Evolutionary conservation across 495 filamentous ascomycete species (phyloP).

Genomic region (Amphirosellinia nigrospora): DNA sequence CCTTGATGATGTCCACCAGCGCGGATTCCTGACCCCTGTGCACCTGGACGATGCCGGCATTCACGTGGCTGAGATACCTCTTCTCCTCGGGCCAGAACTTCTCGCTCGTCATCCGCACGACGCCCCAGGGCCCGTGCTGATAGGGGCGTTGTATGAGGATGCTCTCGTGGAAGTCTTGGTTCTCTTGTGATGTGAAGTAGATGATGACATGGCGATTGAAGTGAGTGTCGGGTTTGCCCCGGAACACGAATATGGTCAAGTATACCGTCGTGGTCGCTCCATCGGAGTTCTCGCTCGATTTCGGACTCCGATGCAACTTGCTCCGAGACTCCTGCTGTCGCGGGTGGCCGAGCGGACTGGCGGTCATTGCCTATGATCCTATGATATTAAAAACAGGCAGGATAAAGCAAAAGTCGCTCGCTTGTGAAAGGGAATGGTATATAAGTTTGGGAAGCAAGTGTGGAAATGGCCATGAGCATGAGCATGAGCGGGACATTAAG

Average conservation of each 20-base stretch:
- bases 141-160: conserved; percentile 6
- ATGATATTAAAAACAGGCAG: too few species aligned
- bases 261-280: conserved; percentile 4
- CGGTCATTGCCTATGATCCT: not conserved
- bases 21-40: not conserved
- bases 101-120: not conserved
- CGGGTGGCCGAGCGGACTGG: not conserved
- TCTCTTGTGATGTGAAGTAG: conserved; percentile 6
- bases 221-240: conserved; percentile 5
- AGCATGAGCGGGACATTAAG: not conserved
- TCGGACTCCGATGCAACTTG: not conserved
- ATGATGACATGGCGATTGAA: conserved; percentile 15
- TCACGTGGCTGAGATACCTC: conserved; percentile 6
- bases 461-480: not conserved
- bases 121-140: not conserved
- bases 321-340: not conserved
- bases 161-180: not conserved
- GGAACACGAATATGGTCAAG: conserved; percentile 6
- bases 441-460: not conserved
- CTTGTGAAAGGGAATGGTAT: not conserved
- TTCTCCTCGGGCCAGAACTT: conserved; percentile 12
- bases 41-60: not conserved
- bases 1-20: not conserved
- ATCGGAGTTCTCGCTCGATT: not conserved
- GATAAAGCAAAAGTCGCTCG: not conserved